A percentile compares a stretch with the other conserved stretches of the same genome.
phyloP scores from a whole-genome alignment of 345 rosid species.

The Acer campestre region DNA sequence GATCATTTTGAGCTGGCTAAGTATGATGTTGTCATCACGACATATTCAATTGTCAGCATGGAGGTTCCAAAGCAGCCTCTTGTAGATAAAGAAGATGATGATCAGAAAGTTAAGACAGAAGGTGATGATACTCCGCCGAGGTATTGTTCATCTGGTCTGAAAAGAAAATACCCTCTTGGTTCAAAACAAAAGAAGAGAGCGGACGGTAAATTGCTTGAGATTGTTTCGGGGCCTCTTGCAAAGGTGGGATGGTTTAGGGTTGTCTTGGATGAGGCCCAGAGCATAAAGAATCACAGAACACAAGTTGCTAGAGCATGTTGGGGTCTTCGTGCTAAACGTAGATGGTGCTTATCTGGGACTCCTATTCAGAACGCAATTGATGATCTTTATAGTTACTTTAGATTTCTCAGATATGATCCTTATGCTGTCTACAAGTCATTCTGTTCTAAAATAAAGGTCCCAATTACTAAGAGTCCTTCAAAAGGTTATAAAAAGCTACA shows the following conservation, averaged over 20 bases:
- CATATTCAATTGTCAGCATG: slow-evolving; percentile 94
- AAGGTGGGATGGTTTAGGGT: slow-evolving; percentile 96
- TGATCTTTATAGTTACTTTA: slow-evolving; percentile 96
- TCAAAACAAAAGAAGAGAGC: slow-evolving; percentile 59
- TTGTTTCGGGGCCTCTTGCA: slow-evolving; percentile 77
- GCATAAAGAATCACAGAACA: slow-evolving; percentile 94
- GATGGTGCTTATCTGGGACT: slow-evolving; percentile 99
- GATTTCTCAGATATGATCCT: slow-evolving; percentile 93
- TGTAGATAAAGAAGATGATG: slow-evolving; percentile 61
- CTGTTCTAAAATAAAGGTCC: slow-evolving; percentile 63
- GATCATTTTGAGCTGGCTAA: slow-evolving; percentile 81
- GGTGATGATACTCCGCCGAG: slow-evolving; percentile 38
- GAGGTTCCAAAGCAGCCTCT: slow-evolving; percentile 94
- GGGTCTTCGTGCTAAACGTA: slow-evolving; percentile 97
- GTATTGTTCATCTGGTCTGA: slow-evolving; percentile 48
- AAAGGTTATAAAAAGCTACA: slow-evolving; percentile 82
- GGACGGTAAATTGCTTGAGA: slow-evolving; percentile 46
- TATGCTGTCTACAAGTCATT: slow-evolving; percentile 64
- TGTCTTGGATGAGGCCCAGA: slow-evolving; percentile 96
- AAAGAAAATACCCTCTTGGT: slow-evolving; percentile 61
- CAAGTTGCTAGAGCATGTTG: slow-evolving; percentile 98
- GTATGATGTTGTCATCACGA: slow-evolving; percentile 93
- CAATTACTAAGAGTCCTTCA: slow-evolving; percentile 58
- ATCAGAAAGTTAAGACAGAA: slow-evolving; percentile 52
- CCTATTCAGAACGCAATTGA: slow-evolving; percentile 97